Conservation (phyloP, 768 basidiomycete species). For the Mycena vulgaris region DNA sequence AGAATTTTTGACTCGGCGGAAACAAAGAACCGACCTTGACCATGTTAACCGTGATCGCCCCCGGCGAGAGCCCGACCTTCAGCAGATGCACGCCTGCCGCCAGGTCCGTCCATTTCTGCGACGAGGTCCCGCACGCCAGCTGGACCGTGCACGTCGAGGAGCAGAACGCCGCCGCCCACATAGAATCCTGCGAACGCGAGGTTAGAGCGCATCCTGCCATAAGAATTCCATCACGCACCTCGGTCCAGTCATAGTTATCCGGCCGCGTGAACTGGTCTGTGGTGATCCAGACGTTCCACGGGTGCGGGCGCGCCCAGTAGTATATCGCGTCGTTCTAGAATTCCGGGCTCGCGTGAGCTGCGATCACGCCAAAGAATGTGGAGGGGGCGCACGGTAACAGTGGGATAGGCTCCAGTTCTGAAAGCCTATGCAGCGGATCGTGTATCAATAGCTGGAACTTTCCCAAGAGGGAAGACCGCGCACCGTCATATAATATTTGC, state of each 20-base stretch:
- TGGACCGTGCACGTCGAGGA: constrained; percentile 67
- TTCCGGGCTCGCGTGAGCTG: no score
- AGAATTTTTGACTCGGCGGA: no score
- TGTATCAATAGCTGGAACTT: not conserved
- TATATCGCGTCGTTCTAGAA: constrained; percentile 51
- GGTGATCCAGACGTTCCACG: constrained; percentile 61
- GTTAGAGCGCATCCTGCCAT: constrained; percentile 7
- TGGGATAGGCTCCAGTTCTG: constrained; percentile 75
- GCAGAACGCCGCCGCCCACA: constrained; percentile 79
- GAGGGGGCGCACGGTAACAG: constrained; percentile 63
- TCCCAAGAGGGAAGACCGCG: no score
- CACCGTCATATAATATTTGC: constrained; percentile 70
- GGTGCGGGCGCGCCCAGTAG: constrained; percentile 79
- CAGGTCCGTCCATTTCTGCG: constrained; percentile 58
- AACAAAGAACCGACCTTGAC: constrained; percentile 43
- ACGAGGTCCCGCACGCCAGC: constrained; percentile 60
- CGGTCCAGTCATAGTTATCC: constrained; percentile 66
- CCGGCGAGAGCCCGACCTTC: constrained; percentile 68
- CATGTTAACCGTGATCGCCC: constrained; percentile 71
- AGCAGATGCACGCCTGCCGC: constrained; percentile 73
- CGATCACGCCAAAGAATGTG: no score
- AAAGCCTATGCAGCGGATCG: constrained; percentile 56
- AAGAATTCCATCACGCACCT: constrained; percentile 53
- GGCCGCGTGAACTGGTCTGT: constrained; percentile 57
- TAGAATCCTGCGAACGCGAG: constrained; percentile 59